These are phyloP conservation scores for Neurospora sp. DNA, from an alignment of 495 filamentous ascomycete species.

Conservation along the genomic window DNA sequence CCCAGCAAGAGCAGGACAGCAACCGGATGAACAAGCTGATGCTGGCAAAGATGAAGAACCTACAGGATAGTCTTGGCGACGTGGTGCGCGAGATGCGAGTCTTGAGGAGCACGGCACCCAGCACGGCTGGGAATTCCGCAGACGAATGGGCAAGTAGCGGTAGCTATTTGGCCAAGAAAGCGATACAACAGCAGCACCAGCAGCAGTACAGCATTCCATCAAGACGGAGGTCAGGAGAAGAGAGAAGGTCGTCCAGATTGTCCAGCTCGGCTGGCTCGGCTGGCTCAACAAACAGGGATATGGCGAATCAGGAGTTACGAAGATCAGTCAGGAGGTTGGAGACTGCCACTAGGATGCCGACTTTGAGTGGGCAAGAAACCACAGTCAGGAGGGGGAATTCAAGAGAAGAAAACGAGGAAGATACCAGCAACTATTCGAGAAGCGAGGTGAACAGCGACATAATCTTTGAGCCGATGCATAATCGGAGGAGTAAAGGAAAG, in stretches of 20 bases:
- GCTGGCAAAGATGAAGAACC: conserved; percentile 80
- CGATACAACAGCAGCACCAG: not conserved
- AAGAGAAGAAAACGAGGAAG: not conserved
- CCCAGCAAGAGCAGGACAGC: conserved; percentile 46
- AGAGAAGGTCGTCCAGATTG: not conserved
- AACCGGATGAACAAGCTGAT: conserved; percentile 68
- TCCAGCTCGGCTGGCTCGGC: conserved; percentile 5
- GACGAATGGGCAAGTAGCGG: conserved; percentile 23
- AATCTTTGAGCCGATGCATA: not conserved
- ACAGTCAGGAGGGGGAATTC: not conserved
- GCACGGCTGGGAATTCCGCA: conserved; percentile 29
- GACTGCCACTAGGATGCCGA: not conserved
- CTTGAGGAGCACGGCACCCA: conserved; percentile 33
- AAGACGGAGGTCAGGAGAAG: not conserved
- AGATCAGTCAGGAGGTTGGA: not conserved
- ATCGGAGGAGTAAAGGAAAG: not conserved
- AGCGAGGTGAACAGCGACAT: not conserved
- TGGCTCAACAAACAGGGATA: not conserved
- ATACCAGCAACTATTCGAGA: not conserved
- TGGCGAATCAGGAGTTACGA: not conserved
- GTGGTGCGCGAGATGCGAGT: conserved; percentile 77
- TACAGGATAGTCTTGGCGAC: conserved; percentile 79
- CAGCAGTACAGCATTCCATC: not conserved
- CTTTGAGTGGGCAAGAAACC: not conserved
- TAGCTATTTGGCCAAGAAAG: not conserved